A percentile compares a stretch with the other conserved stretches of the same genome.
Conservation (phyloP, 108 stramenopile species). For the Cyclotella sp. region DNA sequence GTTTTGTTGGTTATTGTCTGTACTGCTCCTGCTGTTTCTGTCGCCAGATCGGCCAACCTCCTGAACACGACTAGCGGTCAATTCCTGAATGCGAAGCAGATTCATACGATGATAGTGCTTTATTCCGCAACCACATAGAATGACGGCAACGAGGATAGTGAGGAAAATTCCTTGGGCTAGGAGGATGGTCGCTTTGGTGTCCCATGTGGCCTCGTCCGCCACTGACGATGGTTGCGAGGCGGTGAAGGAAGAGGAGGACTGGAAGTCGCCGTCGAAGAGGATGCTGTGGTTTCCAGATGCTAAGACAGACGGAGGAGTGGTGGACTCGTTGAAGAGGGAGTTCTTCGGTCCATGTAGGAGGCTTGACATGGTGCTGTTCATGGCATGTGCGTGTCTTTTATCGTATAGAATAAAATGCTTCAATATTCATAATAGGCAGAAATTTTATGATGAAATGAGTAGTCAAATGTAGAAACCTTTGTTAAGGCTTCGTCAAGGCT, state of each 20-base stretch:
- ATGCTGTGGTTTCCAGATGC: too few species aligned
- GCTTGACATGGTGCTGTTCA: too few species aligned
- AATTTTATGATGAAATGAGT: too few species aligned
- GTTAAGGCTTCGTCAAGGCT: too few species aligned
- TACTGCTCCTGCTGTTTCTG: background rate
- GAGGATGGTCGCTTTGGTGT: background rate
- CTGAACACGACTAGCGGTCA: background rate
- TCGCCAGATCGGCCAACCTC: background rate
- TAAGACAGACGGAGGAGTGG: too few species aligned
- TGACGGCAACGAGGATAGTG: background rate
- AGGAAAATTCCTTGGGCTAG: background rate
- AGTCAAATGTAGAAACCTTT: too few species aligned
- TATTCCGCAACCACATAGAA: background rate
- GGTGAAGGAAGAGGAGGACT: background rate
- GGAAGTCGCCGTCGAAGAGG: too few species aligned
- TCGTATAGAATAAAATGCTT: too few species aligned
- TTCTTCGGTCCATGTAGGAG: too few species aligned
- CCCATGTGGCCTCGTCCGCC: constrained; percentile 9
- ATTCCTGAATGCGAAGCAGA: background rate
- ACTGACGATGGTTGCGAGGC: background rate
- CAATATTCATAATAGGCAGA: too few species aligned
- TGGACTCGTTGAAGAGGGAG: too few species aligned
- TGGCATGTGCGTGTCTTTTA: too few species aligned
- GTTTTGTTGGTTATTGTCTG: background rate
- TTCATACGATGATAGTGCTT: constrained; percentile 1